Evolutionary conservation across 495 filamentous ascomycete species (phyloP).

Genomic region (Xylaria nigripes): DNA sequence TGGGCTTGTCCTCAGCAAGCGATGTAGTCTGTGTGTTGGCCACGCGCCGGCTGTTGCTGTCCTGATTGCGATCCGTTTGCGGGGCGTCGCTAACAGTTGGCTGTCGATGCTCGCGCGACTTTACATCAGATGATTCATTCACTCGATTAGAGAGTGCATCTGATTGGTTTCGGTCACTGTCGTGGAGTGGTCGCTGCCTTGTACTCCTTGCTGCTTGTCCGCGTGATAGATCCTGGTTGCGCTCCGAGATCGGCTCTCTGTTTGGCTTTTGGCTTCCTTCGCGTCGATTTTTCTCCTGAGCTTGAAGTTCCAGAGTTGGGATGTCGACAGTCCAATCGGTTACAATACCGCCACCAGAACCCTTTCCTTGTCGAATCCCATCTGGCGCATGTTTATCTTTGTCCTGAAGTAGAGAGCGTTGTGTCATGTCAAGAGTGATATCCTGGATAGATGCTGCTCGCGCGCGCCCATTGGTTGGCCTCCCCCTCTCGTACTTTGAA

Average conservation of each 20-base stretch:
- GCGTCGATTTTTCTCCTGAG: slow-evolving; percentile 13
- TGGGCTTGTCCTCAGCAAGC: slow-evolving; percentile 1
- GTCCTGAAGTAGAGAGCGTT: slow-evolving; percentile 12
- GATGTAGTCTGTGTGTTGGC: slow-evolving; percentile 6
- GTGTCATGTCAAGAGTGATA: slow-evolving; percentile 18
- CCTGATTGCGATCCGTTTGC: background rate
- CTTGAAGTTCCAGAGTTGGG: slow-evolving; percentile 13
- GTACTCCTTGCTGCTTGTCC: background rate
- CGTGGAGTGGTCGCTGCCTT: background rate
- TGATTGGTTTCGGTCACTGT: slow-evolving; percentile 14
- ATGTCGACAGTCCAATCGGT: slow-evolving; percentile 17
- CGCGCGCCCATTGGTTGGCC: slow-evolving; percentile 5
- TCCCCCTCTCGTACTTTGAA: slow-evolving; percentile 14
- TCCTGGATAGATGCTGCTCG: slow-evolving; percentile 20
- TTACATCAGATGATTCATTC: slow-evolving; percentile 11
- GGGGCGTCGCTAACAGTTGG: background rate
- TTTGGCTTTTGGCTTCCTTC: slow-evolving; percentile 19
- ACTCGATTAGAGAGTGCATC: slow-evolving; percentile 14
- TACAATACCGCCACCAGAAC: background rate
- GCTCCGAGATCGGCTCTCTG: slow-evolving; percentile 9
- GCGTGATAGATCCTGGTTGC: slow-evolving; percentile 1
- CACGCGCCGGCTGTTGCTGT: background rate
- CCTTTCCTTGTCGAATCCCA: background rate
- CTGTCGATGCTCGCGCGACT: background rate
- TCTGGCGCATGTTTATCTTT: background rate